Evolutionary conservation across 2,329 filamentous ascomycete species (phyloP).

Genomic region (Paracamarosporium sp.): DNA sequence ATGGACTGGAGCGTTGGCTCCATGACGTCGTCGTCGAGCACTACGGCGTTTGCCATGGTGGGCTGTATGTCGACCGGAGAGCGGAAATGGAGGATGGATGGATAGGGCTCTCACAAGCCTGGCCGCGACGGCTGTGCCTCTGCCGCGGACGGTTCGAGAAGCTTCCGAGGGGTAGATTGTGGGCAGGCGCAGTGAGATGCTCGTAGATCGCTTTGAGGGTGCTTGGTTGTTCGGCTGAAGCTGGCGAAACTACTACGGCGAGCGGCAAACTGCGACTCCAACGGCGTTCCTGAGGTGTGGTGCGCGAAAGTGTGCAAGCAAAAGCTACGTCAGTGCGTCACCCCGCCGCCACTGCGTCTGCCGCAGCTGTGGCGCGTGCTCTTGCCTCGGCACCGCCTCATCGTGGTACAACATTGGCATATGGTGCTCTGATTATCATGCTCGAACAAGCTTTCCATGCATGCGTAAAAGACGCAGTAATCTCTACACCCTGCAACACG

Average conservation of each 20-base stretch:
- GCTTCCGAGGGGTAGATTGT: conserved; percentile 9
- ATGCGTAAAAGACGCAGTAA: not conserved
- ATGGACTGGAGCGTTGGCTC: conserved; percentile 94
- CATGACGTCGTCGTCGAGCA: conserved; percentile 73
- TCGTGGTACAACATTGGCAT: not conserved
- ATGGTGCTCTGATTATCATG: not conserved
- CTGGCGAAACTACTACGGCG: too few species aligned
- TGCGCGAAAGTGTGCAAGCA: not conserved
- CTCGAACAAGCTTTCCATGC: not conserved
- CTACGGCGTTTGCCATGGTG: conserved; percentile 47
- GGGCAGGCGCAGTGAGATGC: not conserved
- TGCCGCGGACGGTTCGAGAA: conserved; percentile 9
- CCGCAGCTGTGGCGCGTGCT: not conserved
- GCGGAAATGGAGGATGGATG: not conserved
- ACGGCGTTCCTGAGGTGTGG: too few species aligned
- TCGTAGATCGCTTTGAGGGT: not conserved
- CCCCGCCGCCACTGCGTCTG: conserved; percentile 1
- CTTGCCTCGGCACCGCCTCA: not conserved
- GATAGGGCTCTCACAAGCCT: not conserved
- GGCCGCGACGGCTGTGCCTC: not conserved
- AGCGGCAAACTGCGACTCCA: too few species aligned
- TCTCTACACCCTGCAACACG: not conserved
- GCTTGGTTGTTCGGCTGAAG: not conserved
- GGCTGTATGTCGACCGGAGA: not conserved
- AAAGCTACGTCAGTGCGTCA: conserved; percentile 1